Evolutionary conservation across 192 early-diverging fungal genomes (phyloP).

Genomic region (Umbelopsis sp.): DNA sequence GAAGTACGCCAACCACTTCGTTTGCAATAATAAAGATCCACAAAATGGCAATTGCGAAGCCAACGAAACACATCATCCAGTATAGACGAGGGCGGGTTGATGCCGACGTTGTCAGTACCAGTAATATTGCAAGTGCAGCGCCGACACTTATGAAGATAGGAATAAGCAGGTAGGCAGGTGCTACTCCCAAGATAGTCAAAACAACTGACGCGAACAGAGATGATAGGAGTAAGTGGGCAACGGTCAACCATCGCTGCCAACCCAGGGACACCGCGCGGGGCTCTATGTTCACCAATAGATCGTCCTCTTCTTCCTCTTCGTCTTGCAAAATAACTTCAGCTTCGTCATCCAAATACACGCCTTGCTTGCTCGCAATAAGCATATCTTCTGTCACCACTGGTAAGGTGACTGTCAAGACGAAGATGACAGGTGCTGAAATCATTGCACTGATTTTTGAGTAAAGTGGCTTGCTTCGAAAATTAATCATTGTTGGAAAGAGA

Average conservation of each 20-base stretch:
- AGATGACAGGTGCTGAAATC: slow-evolving; percentile 54
- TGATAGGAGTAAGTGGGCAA: slow-evolving; percentile 56
- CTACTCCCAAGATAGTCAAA: slow-evolving; percentile 34
- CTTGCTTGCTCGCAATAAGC: slow-evolving; percentile 5
- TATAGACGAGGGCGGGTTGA: slow-evolving; percentile 46
- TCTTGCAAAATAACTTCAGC: slow-evolving; percentile 22
- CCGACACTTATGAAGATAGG: slow-evolving; percentile 39
- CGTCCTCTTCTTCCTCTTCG: slow-evolving; percentile 14
- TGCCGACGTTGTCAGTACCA: slow-evolving; percentile 41
- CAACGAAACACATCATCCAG: slow-evolving; percentile 61
- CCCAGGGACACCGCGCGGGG: not conserved
- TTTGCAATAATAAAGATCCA: slow-evolving; percentile 92
- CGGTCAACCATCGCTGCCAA: slow-evolving; percentile 61
- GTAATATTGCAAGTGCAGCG: slow-evolving; percentile 19
- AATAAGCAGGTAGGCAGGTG: slow-evolving; percentile 31
- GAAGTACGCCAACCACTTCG: slow-evolving; percentile 87
- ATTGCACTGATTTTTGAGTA: slow-evolving; percentile 53
- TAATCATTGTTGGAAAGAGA: slow-evolving; percentile 61
- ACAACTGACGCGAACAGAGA: slow-evolving; percentile 57
- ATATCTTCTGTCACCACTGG: slow-evolving; percentile 62
- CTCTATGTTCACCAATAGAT: slow-evolving; percentile 23
- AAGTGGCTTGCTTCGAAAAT: slow-evolving; percentile 51
- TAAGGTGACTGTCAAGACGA: slow-evolving; percentile 58
- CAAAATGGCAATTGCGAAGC: slow-evolving; percentile 76
- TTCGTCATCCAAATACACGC: slow-evolving; percentile 39